Conservation (phyloP, 2,329 filamentous ascomycete genomes). For the Bertia moriformis region DNA sequence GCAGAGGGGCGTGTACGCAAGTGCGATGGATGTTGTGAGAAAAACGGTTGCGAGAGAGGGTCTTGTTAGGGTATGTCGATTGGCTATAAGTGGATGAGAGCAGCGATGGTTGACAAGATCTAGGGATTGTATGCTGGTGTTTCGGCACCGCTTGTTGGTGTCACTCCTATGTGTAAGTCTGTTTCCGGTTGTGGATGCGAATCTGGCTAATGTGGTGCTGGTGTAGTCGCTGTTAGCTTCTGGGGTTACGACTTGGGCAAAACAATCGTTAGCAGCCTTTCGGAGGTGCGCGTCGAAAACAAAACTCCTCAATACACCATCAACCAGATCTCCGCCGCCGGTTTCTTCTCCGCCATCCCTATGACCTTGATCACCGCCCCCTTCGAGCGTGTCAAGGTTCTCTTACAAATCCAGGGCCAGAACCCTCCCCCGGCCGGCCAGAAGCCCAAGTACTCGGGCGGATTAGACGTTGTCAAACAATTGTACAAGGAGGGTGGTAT, state of each 20-base stretch:
- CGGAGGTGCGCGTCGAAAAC: constrained; percentile 50
- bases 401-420: constrained; percentile 93
- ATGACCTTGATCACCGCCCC: constrained; percentile 98
- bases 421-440: constrained; percentile 72
- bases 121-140: constrained; percentile 92
- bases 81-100: constrained; percentile 3
- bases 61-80: constrained; percentile 33
- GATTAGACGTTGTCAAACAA: constrained; percentile 79
- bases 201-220: constrained; percentile 1
- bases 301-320: constrained; percentile 52
- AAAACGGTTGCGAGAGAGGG: constrained; percentile 83
- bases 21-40: constrained; percentile 79
- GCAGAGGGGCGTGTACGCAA: constrained; percentile 79
- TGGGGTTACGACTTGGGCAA: constrained; percentile 94
- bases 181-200: background rate
- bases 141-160: constrained; percentile 81
- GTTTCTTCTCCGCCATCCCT: constrained; percentile 94
- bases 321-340: constrained; percentile 75
- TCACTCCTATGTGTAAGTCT: constrained; percentile 93
- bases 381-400: constrained; percentile 96
- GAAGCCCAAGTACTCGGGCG: constrained; percentile 81
- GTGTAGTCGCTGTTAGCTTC: constrained; percentile 48
- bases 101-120: constrained; percentile 6
- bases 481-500: constrained; percentile 84
- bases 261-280: constrained; percentile 59